Evolutionary conservation across 495 filamentous ascomycete genomes (phyloP), one percentile per base, ranked within the genome.

Genomic region (Cercophora newfieldiana): DNA sequence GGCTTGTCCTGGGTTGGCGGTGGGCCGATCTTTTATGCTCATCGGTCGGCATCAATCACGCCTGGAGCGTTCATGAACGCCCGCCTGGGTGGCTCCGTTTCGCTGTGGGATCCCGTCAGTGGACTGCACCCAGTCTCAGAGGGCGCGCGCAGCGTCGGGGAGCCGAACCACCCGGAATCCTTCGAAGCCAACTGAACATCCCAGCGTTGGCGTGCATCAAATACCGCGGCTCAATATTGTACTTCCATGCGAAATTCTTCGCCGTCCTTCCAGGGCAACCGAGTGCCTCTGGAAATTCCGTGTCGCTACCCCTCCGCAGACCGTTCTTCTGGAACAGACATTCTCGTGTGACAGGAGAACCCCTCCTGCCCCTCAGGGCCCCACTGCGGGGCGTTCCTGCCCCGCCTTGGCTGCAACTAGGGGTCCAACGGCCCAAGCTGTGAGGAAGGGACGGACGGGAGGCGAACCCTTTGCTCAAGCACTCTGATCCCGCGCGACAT

Each of bases 361-460:
- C 21, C 21, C 37, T 47, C 37, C 18, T 47, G 37, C 37, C 37
- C 37, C 50, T 53, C 50, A 22, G 50, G 2, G n/a, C 25, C 50
- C 50, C 50, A 26, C 50, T 53, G 50, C 50, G 50, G 50, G 50
- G 50, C 50, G 50, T 8, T 22, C 50, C 50, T 53, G 50, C 50
- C 50, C 50, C 50, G 50, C 50, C 18, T 22, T n/a, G 50, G 3
- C 37, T 19, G 18, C 50, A 24, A 7, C 10, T 14, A 53, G 50
- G 50, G 50, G 50, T 53, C 21, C 50, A 24, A 44, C 12, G 37
- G 12, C 37, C 37, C 37, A 44, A 44, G 37, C n/a, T n/a, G n/a
- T n/a, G 37, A 44, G 37, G 37, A 8, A 44, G 37, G 37, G 37
- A 44, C 18, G 37, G 12, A 44, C 37, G 30, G 5, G 12, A 44